Percentiles rank a stretch among this genome's conserved stretches.
phyloP scores from a whole-genome alignment of 2,329 filamentous ascomycete genomes.

The Trichoderma polysporum region DNA sequence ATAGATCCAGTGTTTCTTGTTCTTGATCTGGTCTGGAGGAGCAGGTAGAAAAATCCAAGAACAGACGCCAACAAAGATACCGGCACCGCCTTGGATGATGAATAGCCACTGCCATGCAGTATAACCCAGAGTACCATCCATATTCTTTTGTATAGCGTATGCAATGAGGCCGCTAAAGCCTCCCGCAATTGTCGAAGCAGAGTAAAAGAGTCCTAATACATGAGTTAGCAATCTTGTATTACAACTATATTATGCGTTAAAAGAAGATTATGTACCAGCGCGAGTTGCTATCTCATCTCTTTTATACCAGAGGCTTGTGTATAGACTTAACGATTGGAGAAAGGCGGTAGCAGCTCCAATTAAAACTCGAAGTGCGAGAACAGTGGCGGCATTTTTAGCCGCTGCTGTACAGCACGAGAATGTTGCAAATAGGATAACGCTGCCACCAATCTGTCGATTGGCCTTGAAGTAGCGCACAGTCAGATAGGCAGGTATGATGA shows the following conservation, averaged over 20 bases:
- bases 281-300: neutral
- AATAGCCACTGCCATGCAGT: neutral
- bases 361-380: neutral
- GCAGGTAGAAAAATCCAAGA: neutral
- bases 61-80: slow-evolving; percentile 3
- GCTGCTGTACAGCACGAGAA: slow-evolving; percentile 10
- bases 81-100: neutral
- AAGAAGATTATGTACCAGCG: neutral
- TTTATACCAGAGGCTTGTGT: slow-evolving; percentile 8
- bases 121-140: neutral
- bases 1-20: neutral
- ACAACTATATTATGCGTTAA: neutral
- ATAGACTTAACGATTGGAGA: neutral
- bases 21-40: neutral
- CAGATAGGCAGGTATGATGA: neutral
- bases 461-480: slow-evolving; percentile 1
- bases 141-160: neutral
- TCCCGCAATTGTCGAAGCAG: neutral
- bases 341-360: slow-evolving; percentile 1
- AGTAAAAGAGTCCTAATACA: neutral
- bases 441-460: neutral
- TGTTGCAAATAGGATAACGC: slow-evolving; percentile 8
- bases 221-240: neutral
- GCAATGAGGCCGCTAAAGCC: neutral
- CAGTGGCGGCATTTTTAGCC: neutral